Evolutionary conservation across 192 early-diverging fungal genomes (phyloP).

Genomic region (Entomortierella parvispora): DNA sequence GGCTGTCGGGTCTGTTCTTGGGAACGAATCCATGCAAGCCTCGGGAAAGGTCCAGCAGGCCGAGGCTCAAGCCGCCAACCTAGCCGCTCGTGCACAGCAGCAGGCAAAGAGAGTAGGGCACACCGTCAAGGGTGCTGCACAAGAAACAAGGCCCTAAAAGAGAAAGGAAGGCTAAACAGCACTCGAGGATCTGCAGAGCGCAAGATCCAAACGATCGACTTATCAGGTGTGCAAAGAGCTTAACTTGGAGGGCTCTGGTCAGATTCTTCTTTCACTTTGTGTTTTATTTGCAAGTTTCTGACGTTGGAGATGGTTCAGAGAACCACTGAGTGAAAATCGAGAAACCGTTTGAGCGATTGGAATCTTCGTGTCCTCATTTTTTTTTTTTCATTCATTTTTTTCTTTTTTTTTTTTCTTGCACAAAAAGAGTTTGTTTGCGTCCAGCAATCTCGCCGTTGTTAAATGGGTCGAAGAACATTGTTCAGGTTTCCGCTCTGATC

Average conservation of each 20-base stretch:
- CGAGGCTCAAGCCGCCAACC: slow-evolving; percentile 12
- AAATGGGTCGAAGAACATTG: slow-evolving; percentile 24
- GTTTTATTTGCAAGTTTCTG: too few relatives aligned
- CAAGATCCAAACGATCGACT: slow-evolving; percentile 7
- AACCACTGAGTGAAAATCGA: too few relatives aligned
- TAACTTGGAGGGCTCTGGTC: too few relatives aligned
- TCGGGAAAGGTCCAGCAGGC: slow-evolving; percentile 28
- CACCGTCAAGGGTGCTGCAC: slow-evolving; percentile 14
- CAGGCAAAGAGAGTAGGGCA: slow-evolving; percentile 20
- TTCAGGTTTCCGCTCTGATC: slow-evolving; percentile 35
- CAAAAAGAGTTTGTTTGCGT: too few relatives aligned
- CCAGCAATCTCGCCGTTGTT: too few relatives aligned
- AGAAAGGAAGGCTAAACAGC: slow-evolving; percentile 13
- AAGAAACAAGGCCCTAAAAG: slow-evolving; percentile 23
- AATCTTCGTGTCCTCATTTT: neutral
- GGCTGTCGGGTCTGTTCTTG: slow-evolving; percentile 27
- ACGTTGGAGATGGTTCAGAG: too few relatives aligned
- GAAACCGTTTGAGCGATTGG: neutral
- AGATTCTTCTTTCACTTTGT: neutral
- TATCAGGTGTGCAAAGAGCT: neutral
- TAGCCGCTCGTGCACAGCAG: slow-evolving; percentile 17
- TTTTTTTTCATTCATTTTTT: neutral
- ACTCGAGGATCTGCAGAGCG: slow-evolving; percentile 21
- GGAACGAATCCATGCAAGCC: slow-evolving; percentile 28
- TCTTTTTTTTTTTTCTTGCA: neutral